Percentiles rank a stretch among this genome's conserved stretches.
Conservation (phyloP, 2,329 filamentous ascomycete species). For the Fusarium paranaense region DNA sequence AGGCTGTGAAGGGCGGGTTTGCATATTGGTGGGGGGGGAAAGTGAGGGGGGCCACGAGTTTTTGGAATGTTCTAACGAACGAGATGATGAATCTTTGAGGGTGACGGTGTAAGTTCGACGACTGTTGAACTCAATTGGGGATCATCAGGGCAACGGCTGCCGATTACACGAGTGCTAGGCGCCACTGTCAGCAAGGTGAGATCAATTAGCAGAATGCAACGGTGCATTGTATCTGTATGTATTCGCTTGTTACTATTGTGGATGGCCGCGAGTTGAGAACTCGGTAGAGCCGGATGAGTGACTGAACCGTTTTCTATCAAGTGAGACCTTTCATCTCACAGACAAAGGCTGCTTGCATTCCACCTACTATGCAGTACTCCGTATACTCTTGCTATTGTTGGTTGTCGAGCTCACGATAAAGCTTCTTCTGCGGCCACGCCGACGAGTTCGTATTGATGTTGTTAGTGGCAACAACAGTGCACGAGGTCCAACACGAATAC, state of each 20-base stretch:
- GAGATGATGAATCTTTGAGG: background rate
- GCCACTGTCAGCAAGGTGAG: background rate
- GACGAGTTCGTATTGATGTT: background rate
- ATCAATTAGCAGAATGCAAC: background rate
- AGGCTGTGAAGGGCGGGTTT: conserved; percentile 13
- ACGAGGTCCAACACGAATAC: conserved; percentile 1
- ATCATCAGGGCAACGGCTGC: background rate
- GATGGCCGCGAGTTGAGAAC: background rate
- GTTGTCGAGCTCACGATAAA: background rate
- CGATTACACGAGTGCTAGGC: background rate
- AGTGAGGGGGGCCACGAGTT: background rate
- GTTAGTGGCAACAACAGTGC: background rate
- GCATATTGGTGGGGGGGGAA: background rate
- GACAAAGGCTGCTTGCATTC: background rate
- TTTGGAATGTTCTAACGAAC: background rate
- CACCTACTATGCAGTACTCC: background rate
- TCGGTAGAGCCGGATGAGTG: background rate
- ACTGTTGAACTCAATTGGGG: background rate
- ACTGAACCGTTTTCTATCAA: background rate
- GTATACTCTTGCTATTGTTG: background rate
- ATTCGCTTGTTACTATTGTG: background rate
- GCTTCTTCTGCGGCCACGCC: background rate
- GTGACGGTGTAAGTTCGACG: background rate
- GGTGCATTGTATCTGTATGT: background rate
- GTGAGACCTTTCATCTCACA: background rate